phyloP scores from a whole-genome alignment of 2,329 filamentous ascomycete species.

The Aspergillus uvarum region DNA sequence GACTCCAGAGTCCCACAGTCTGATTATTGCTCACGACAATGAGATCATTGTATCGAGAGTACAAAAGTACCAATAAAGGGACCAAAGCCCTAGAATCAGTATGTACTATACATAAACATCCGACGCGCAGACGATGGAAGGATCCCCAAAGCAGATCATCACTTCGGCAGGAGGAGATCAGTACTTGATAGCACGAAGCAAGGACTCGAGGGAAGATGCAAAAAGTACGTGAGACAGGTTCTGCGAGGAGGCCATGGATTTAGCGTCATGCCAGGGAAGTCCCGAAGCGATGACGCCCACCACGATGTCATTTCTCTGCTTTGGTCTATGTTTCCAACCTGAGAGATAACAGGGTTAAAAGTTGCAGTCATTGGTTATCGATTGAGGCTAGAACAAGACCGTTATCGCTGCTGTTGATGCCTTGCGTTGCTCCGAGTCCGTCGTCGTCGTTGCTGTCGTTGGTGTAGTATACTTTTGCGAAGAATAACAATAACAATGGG shows the following conservation, averaged over 20 bases:
- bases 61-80: conserved; percentile 20
- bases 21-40: background rate
- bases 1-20: background rate
- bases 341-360: background rate
- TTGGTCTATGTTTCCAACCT: background rate
- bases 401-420: background rate
- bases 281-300: background rate
- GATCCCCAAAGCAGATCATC: conserved; percentile 19
- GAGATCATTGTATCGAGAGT: background rate
- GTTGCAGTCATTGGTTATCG: background rate
- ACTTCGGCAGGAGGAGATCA: conserved; percentile 20
- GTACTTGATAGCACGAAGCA: conserved; percentile 33
- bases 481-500: background rate
- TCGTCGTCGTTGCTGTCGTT: background rate
- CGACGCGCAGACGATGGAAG: conserved; percentile 20
- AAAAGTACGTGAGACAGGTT: conserved; percentile 20
- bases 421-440: background rate
- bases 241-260: conserved; percentile 24
- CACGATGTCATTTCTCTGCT: background rate
- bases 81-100: conserved; percentile 5
- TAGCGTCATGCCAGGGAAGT: background rate
- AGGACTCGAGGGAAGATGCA: conserved; percentile 24
- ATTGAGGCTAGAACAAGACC: background rate
- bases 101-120: conserved; percentile 21
- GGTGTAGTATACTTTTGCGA: background rate